These are phyloP conservation scores for Phytopythium boreale DNA, from an alignment of 352 stramenopile species.

Conservation along the genomic window DNA sequence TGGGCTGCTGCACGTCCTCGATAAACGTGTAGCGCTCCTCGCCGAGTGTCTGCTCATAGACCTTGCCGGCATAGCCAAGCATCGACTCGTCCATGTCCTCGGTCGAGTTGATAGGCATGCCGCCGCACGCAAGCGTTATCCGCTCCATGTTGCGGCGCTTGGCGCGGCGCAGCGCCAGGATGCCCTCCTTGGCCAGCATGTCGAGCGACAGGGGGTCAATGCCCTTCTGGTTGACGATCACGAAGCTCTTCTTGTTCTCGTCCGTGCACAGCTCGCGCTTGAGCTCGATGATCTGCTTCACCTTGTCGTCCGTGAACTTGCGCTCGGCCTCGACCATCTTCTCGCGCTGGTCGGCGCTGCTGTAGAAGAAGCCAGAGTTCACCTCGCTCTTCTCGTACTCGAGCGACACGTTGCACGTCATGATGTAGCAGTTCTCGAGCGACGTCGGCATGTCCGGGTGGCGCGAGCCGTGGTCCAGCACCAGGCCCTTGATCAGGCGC, in stretches of 20 bases:
- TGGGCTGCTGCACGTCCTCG: slow-evolving; percentile 96
- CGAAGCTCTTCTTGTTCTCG: slow-evolving; percentile 97
- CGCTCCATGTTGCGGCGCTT: slow-evolving; percentile 99
- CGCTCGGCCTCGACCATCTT: slow-evolving; percentile 96
- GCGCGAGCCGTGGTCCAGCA: slow-evolving; percentile 98
- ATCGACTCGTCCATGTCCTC: slow-evolving; percentile 97
- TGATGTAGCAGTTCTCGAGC: slow-evolving; percentile 97
- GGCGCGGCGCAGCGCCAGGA: slow-evolving; percentile 96
- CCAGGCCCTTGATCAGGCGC: slow-evolving; percentile 92
- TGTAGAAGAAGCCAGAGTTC: slow-evolving; percentile 98
- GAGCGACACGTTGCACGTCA: slow-evolving; percentile 99
- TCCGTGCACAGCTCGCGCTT: slow-evolving; percentile 96
- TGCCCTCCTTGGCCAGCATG: slow-evolving; percentile 99
- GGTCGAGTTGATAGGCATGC: slow-evolving; percentile 97
- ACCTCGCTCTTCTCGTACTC: slow-evolving; percentile 99
- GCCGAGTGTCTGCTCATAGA: slow-evolving; percentile 97
- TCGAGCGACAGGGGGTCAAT: slow-evolving; percentile 99
- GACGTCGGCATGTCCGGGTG: slow-evolving; percentile 99
- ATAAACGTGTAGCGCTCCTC: slow-evolving; percentile 99
- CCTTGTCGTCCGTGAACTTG: slow-evolving; percentile 96
- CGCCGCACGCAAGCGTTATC: slow-evolving; percentile 97
- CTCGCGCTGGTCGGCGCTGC: slow-evolving; percentile 97
- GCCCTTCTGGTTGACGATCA: slow-evolving; percentile 99
- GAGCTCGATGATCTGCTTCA: slow-evolving; percentile 97
- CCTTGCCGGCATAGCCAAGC: slow-evolving; percentile 96